Conservation (phyloP, 2,329 filamentous ascomycete genomes). For the Fonsecaea multimorphosa region DNA sequence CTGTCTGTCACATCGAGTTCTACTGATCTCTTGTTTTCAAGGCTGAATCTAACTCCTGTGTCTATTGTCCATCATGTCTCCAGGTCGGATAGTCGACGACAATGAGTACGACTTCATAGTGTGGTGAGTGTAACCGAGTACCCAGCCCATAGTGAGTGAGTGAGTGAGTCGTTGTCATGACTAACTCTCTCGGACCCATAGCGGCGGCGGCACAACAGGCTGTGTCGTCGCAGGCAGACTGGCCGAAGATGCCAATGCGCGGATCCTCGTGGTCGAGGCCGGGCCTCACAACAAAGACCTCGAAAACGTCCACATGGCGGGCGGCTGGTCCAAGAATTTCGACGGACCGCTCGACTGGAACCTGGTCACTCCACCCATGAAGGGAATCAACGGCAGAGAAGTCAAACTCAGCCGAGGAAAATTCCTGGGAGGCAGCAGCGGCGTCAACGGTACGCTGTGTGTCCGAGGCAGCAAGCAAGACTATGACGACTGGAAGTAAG, state of each 20-base stretch:
- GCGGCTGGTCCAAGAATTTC: slow-evolving; percentile 53
- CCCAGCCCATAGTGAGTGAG: too few species aligned
- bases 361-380: slow-evolving; percentile 49
- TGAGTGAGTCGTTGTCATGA: neutral
- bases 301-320: slow-evolving; percentile 55
- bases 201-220: slow-evolving; percentile 56
- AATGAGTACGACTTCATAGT: slow-evolving; percentile 42
- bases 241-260: slow-evolving; percentile 52
- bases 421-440: slow-evolving; percentile 54
- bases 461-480: slow-evolving; percentile 53
- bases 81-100: slow-evolving; percentile 29
- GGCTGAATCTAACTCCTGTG: neutral
- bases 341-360: slow-evolving; percentile 55
- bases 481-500: slow-evolving; percentile 62
- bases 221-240: slow-evolving; percentile 58
- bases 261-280: slow-evolving; percentile 56
- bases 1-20: neutral
- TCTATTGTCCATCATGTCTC: slow-evolving; percentile 30
- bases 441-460: slow-evolving; percentile 54
- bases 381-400: slow-evolving; percentile 49
- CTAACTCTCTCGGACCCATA: slow-evolving; percentile 9
- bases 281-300: slow-evolving; percentile 54
- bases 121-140: slow-evolving; percentile 40
- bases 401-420: slow-evolving; percentile 53
- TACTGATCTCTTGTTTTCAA: neutral